Base-by-base conservation (phyloP, 306 rosid species). In the Cucurbita maxima region DNA sequence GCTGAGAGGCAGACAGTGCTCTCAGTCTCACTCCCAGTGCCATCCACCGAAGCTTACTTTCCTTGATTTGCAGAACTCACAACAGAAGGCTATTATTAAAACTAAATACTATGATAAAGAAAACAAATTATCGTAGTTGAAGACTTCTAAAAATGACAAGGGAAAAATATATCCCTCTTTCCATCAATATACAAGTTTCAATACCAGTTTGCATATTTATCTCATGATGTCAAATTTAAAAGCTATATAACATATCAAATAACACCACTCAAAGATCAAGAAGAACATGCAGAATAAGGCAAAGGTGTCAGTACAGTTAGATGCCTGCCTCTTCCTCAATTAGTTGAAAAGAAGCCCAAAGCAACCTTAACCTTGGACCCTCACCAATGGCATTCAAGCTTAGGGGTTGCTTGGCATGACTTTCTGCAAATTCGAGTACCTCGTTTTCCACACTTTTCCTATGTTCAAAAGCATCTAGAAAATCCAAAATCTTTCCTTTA, bases 341-440 rank as follows among this genome's bases (percentile, higher is more conserved):
- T 76, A 71, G 86, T 81, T 57, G 90, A 83, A 90, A 91, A 68
- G 94, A 76, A 77, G 87, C 86, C 92, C 94, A 94, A 64, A 94
- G 87, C 86, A 94, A 84, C 75, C 87, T 81, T 75, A 94, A 80
- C 83, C 92, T 88, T 43, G 98, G 91, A 83, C 92, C 97, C 78
- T 81, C 94, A 36, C 90, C 87, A 59, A 94, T 77, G 73, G 97
- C 98, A 76, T 79, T 94, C 85, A 94, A 85, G 83, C 92, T 86
- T 84, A 86, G 81, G 58, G 92, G 96, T 72, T 58, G 82, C 74
- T 84, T 87, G 58, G 81, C 73, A 76, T 25, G 56, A 47, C 55
- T 48, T 50, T 75, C 81, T 70, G 75, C 76, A 68, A 74, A 76
- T 75, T 82, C 83, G 78, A 76, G 77, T 80, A 80, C 67, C 82